Base-by-base conservation (phyloP, 2,329 filamentous ascomycete genomes). In the Karstenula rhodostoma region DNA sequence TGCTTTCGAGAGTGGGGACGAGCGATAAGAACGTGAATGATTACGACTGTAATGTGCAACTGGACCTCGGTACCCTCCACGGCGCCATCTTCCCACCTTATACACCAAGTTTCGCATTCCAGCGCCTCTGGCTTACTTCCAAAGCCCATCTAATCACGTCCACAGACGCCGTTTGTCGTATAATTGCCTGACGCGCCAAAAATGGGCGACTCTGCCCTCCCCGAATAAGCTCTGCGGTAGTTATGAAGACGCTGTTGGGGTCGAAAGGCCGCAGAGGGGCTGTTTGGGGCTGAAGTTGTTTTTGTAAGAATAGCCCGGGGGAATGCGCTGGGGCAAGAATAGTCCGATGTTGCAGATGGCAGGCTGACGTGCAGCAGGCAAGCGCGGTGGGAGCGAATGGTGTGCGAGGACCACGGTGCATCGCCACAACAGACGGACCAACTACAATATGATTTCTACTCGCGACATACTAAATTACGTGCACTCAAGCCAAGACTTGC, bases 281-380 rank as follows among this genome's bases (percentile, higher is more conserved):
- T n/a, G n/a, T n/a, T n/a, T n/a, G n/a, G n/a, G n/a, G 33, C 49
- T 52, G 49, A 40, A 15, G n/a, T 17, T 22, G 29, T 13, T 19
- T 15, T 35, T 51, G 48, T 37, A 25, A 52, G 49, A 25, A 40
- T 52, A 52, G 33, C 25, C 49, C 49, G 49, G 19, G 19, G 17
- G 19, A 25, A 40, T 29, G 29, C 3, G 29, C 17, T 35, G 32
- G 29, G n/a, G 48, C 13, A 50, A 50, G 29, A 50, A 50, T 35
- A 50, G 47, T 49, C 27, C 47, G 47, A 27, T n/a, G 47, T 33
- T 19, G 47, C 47, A 49, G 47, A 17, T 23, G 4, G 32, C 12
- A 29, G 29, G 12, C 12, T 51, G 32, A 37, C 19, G 32, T 51
- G 29, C 19, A 37, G 29, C 13, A 12, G 17, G 48, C 22, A 23